Percentiles rank a stretch among this genome's conserved stretches.
phyloP scores from a whole-genome alignment of 2,329 filamentous ascomycete genomes.

The Magnaporthiopsis poae region DNA sequence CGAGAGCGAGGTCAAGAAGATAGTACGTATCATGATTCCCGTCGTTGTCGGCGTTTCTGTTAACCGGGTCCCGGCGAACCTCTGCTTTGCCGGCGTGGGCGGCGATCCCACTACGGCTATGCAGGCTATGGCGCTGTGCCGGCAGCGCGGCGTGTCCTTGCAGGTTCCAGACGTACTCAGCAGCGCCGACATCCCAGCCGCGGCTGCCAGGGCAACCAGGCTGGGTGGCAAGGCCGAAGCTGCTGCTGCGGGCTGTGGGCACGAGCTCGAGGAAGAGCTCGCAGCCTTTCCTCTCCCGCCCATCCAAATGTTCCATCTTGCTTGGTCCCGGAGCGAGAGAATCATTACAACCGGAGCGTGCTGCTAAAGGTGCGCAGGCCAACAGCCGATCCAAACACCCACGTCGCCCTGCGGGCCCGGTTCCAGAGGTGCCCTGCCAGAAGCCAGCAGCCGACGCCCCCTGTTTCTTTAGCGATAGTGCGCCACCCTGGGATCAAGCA shows the following conservation, averaged over 20 bases:
- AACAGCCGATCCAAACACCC: background rate
- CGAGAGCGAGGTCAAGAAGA: too few species aligned
- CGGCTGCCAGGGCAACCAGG: background rate
- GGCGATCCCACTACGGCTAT: conserved; percentile 2
- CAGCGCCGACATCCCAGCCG: background rate
- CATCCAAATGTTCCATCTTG: background rate
- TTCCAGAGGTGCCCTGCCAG: background rate
- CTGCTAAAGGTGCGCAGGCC: background rate
- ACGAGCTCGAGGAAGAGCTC: background rate
- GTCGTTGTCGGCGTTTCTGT: background rate
- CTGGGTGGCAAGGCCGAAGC: too few species aligned
- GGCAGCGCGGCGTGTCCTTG: background rate
- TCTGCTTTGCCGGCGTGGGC: background rate
- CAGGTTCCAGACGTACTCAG: background rate
- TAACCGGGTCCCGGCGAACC: background rate
- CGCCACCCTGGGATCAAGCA: background rate
- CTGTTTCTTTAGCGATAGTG: background rate
- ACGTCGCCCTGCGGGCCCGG: background rate
- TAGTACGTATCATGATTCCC: too few species aligned
- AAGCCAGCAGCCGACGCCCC: background rate
- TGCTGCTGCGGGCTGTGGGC: background rate
- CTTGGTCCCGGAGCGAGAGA: background rate
- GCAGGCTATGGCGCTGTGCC: background rate
- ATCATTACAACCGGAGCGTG: background rate
- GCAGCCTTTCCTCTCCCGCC: background rate